Percentiles rank a stretch among this genome's conserved stretches.
These are phyloP conservation scores for Penicillium sp. DNA, from an alignment of 2,329 filamentous ascomycete species.

Conservation along the genomic window DNA sequence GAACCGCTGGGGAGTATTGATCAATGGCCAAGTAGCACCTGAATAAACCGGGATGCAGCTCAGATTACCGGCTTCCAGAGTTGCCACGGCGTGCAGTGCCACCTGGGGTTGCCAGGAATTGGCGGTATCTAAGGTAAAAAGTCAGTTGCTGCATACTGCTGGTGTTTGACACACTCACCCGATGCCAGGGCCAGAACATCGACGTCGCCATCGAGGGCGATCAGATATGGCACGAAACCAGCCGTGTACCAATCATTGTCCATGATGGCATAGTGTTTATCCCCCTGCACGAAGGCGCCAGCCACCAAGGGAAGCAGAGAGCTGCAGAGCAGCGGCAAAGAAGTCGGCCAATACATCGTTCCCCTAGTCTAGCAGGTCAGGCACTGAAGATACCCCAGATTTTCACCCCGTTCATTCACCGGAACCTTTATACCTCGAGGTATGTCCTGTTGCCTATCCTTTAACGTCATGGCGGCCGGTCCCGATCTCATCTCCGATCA, in stretches of 20 bases:
- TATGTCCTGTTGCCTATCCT: slow-evolving; percentile 5
- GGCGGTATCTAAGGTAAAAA: slow-evolving; percentile 33
- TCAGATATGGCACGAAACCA: slow-evolving; percentile 46
- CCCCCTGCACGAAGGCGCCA: slow-evolving; percentile 4
- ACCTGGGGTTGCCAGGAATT: slow-evolving; percentile 49
- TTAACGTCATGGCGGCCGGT: not conserved
- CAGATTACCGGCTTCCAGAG: slow-evolving; percentile 48
- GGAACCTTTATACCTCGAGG: slow-evolving; percentile 7
- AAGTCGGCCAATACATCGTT: slow-evolving; percentile 13
- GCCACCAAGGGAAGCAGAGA: slow-evolving; percentile 11
- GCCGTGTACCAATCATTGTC: slow-evolving; percentile 49
- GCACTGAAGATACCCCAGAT: not conserved
- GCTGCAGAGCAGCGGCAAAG: slow-evolving; percentile 14
- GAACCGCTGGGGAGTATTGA: slow-evolving; percentile 47
- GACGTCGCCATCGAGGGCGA: slow-evolving; percentile 46
- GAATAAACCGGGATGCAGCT: slow-evolving; percentile 51
- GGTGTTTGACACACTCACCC: slow-evolving; percentile 6
- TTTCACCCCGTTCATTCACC: not conserved
- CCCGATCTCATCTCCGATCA: slow-evolving; percentile 3
- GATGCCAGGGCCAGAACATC: slow-evolving; percentile 45
- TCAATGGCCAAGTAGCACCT: slow-evolving; percentile 48
- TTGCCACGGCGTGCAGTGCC: slow-evolving; percentile 48
- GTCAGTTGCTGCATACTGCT: slow-evolving; percentile 5
- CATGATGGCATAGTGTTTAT: slow-evolving; percentile 39
- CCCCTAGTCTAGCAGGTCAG: no score